Conservation (phyloP, 805 yeast species). For the Dipodascus albidus region DNA sequence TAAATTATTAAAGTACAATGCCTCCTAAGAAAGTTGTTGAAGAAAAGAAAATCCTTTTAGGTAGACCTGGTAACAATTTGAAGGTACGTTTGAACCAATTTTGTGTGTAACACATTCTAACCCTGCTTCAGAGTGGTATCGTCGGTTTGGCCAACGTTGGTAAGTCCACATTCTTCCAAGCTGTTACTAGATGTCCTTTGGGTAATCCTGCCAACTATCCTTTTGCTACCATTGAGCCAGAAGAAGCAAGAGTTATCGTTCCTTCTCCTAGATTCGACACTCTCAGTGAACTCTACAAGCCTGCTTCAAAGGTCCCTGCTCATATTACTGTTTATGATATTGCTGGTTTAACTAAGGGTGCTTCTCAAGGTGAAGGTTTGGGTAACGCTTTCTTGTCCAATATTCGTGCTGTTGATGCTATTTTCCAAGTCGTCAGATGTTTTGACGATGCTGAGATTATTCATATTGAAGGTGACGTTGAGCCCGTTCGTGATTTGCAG, state of each 20-base stretch:
- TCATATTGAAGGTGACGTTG: constrained; percentile 93
- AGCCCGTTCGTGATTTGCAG: constrained; percentile 89
- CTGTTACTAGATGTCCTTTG: constrained; percentile 81
- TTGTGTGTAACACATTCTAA: constrained; percentile 1
- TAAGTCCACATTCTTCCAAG: constrained; percentile 95
- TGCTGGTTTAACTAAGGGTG: constrained; percentile 97
- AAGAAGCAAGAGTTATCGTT: constrained; percentile 91
- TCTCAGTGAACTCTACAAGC: constrained; percentile 59
- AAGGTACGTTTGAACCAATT: constrained; percentile 27
- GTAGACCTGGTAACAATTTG: constrained; percentile 70
- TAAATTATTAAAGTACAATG: constrained; percentile 28
- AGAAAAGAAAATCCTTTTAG: constrained; percentile 66
- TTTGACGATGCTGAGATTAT: constrained; percentile 97
- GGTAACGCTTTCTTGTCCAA: constrained; percentile 96
- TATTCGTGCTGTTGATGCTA: constrained; percentile 95
- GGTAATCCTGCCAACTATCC: constrained; percentile 98
- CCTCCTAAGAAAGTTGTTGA: constrained; percentile 65
- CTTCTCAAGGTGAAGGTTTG: constrained; percentile 92
- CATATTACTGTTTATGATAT: constrained; percentile 88
- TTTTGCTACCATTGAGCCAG: constrained; percentile 96
- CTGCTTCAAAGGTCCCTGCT: constrained; percentile 85
- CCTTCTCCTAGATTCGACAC: constrained; percentile 83
- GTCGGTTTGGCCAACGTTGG: constrained; percentile 92
- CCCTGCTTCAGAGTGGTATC: constrained; percentile 46
- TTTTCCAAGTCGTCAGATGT: constrained; percentile 94